Evolutionary conservation across 139 green algal species (phyloP).

Genomic region (Mesostigma viride): DNA sequence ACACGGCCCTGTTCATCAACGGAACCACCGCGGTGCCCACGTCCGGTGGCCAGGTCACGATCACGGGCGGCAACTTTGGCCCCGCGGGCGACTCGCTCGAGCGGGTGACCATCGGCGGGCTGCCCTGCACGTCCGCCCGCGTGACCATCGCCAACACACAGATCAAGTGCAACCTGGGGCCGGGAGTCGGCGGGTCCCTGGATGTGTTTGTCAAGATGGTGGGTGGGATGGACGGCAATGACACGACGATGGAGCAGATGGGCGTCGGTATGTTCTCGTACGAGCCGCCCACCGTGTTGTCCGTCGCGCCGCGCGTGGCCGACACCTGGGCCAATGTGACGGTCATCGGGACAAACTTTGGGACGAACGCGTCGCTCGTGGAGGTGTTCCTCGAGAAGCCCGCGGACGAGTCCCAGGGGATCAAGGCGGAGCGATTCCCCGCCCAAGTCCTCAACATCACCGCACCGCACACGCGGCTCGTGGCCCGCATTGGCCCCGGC

Average conservation of each 20-base stretch:
- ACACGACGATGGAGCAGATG: slow-evolving; percentile 8
- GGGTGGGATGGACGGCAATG: slow-evolving; percentile 2
- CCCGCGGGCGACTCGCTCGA: neutral
- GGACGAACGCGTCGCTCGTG: neutral
- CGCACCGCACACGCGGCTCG: neutral
- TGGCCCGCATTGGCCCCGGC: neutral
- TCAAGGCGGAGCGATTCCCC: neutral
- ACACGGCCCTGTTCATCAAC: neutral
- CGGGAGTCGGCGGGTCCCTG: neutral
- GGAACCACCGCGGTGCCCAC: slow-evolving; percentile 10
- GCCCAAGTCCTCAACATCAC: neutral
- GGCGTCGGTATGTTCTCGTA: slow-evolving; percentile 4
- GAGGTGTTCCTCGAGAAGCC: neutral
- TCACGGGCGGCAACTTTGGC: slow-evolving; percentile 24
- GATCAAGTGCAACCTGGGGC: neutral
- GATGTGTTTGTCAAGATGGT: slow-evolving; percentile 5
- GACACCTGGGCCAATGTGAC: neutral
- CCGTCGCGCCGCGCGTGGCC: neutral
- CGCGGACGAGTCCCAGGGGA: too few species aligned
- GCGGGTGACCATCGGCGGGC: neutral
- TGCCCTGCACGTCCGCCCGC: neutral
- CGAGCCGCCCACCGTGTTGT: neutral
- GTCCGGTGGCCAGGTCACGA: slow-evolving; percentile 16
- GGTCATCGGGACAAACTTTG: neutral
- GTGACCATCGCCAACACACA: slow-evolving; percentile 15